Evolutionary conservation across 2,329 filamentous ascomycete species (phyloP).

Genomic region (Apiospora aurea): DNA sequence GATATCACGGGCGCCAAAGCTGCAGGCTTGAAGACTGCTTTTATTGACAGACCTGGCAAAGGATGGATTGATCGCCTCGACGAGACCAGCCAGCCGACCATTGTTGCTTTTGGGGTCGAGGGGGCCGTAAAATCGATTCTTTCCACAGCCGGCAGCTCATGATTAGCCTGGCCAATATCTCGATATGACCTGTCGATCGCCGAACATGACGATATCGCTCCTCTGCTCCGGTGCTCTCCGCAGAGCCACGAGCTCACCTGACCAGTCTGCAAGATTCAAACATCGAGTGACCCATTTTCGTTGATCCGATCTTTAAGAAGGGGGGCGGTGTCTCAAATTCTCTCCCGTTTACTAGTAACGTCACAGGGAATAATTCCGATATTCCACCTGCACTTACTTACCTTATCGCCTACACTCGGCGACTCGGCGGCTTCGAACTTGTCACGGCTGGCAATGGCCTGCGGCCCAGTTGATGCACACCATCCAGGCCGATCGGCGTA

Average conservation of each 20-base stretch:
- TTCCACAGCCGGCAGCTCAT: not conserved
- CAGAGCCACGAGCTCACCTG: not conserved
- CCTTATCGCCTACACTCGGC: not conserved
- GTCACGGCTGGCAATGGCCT: not conserved
- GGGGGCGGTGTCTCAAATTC: not conserved
- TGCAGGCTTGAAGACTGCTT: conserved; percentile 68
- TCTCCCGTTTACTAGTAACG: not conserved
- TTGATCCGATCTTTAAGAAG: not conserved
- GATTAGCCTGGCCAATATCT: not conserved
- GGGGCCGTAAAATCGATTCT: conserved; percentile 57
- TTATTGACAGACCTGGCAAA: conserved; percentile 68
- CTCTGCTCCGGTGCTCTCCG: not conserved
- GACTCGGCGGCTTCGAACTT: not conserved
- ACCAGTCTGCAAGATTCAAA: not conserved
- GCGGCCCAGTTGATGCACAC: not conserved
- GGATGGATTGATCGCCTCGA: conserved; percentile 72
- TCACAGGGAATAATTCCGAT: not conserved
- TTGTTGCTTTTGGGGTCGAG: conserved; percentile 62
- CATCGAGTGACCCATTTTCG: not conserved
- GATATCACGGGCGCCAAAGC: conserved; percentile 71
- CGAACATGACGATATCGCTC: not conserved
- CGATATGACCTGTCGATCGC: not conserved
- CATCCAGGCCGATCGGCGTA: not conserved
- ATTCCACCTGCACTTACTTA: not conserved
- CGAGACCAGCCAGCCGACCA: conserved; percentile 56